Evolutionary conservation across 192 early-diverging fungal genomes (phyloP).

Genomic region (Ramicandelaber brevisporus): DNA sequence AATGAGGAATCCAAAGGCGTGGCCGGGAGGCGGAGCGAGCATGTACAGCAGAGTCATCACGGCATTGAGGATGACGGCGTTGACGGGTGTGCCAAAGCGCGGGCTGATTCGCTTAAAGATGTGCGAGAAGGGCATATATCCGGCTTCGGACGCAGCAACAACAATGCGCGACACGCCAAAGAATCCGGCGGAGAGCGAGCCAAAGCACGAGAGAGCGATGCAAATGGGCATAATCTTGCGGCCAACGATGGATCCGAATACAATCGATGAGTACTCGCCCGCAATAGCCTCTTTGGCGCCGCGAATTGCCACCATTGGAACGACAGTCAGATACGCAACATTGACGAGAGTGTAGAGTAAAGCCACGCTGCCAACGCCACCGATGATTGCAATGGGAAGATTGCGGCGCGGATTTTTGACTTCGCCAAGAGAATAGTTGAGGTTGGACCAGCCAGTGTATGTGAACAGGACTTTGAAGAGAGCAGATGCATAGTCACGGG

Average conservation of each 20-base stretch:
- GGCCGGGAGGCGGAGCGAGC: constrained; percentile 15
- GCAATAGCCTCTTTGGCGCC: constrained; percentile 13
- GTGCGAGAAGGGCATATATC: constrained; percentile 17
- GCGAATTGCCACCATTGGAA: constrained; percentile 10
- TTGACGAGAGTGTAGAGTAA: constrained; percentile 24
- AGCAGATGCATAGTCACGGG: constrained; percentile 12
- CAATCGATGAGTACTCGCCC: constrained; percentile 16
- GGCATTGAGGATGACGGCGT: constrained; percentile 5
- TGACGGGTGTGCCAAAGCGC: constrained; percentile 10
- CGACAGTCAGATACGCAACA: constrained; percentile 22
- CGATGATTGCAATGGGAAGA: constrained; percentile 22
- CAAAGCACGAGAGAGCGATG: constrained; percentile 19
- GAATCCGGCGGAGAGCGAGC: constrained; percentile 13
- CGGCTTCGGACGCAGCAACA: constrained; percentile 21
- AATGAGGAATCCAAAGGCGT: constrained; percentile 24
- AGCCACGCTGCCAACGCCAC: constrained; percentile 20
- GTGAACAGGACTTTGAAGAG: constrained; percentile 23
- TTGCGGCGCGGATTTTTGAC: constrained; percentile 24
- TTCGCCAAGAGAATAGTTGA: constrained; percentile 33
- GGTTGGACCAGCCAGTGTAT: constrained; percentile 26
- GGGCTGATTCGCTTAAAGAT: constrained; percentile 12
- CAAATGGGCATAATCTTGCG: constrained; percentile 17
- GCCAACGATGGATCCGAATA: constrained; percentile 15
- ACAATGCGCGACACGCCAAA: constrained; percentile 19
- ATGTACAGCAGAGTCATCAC: constrained; percentile 11